Conservation (phyloP, 2,329 filamentous ascomycete species). For the Ceratocystis ficicola region DNA sequence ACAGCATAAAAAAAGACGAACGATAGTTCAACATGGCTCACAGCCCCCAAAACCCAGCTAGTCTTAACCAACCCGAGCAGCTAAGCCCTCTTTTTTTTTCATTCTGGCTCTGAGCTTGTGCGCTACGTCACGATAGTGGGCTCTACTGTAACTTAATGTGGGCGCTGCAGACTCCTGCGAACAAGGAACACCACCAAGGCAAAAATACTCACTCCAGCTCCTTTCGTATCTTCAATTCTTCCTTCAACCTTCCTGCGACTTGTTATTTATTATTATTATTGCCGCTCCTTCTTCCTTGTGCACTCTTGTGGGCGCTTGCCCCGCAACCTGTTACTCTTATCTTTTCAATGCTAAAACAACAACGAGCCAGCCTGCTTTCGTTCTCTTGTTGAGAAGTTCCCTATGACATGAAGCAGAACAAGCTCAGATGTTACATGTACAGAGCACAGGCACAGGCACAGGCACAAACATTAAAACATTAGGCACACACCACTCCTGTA, state of each 20-base stretch:
- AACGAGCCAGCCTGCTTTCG: neutral
- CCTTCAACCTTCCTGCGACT: neutral
- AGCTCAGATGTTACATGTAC: constrained; percentile 13
- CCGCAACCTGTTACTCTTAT: neutral
- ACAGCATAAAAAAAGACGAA: no score
- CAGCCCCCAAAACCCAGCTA: neutral
- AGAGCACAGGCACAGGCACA: constrained; percentile 13
- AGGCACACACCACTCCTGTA: neutral
- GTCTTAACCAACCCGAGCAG: neutral
- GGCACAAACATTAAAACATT: constrained; percentile 9
- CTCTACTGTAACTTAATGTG: neutral
- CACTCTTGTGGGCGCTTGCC: no score
- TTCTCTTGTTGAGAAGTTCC: neutral
- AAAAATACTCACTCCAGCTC: neutral
- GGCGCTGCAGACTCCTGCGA: neutral
- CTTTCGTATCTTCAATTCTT: neutral
- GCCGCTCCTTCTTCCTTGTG: neutral
- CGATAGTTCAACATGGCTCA: no score
- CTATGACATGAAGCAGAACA: neutral
- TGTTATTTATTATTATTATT: neutral
- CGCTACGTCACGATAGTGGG: constrained; percentile 2
- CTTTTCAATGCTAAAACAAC: neutral
- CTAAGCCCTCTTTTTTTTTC: neutral
- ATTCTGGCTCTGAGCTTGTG: neutral
- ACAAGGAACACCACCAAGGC: neutral